These are phyloP conservation scores for Aurantiochytrium sp. DNA, from an alignment of 108 stramenopile species.

Conservation along the genomic window DNA sequence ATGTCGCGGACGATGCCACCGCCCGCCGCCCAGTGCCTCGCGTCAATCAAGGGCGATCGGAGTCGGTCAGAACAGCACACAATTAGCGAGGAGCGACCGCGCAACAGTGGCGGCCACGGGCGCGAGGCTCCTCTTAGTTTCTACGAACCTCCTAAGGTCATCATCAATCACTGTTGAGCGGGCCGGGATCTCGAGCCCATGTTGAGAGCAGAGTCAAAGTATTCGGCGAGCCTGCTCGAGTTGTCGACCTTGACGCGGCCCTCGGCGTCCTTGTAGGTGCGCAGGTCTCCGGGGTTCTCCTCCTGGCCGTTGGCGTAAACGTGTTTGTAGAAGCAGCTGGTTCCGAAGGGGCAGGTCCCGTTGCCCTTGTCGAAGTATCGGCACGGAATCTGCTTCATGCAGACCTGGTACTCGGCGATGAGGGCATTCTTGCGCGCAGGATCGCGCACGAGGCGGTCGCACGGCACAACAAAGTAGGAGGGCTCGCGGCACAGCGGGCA, in stretches of 20 bases:
- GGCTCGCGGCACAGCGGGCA: slow-evolving; percentile 30
- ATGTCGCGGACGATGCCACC: too few relatives aligned
- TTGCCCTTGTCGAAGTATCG: not conserved
- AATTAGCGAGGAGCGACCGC: too few relatives aligned
- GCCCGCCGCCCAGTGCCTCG: too few relatives aligned
- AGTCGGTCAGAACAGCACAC: too few relatives aligned
- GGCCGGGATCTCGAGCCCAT: not conserved
- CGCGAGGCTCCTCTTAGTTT: too few relatives aligned
- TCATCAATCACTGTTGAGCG: too few relatives aligned
- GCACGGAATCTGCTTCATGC: not conserved
- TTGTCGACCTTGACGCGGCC: slow-evolving; percentile 26
- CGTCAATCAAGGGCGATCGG: too few relatives aligned
- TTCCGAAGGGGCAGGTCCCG: slow-evolving; percentile 7
- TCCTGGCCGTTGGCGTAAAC: not conserved
- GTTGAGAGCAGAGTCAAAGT: not conserved
- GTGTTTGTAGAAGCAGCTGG: slow-evolving; percentile 12
- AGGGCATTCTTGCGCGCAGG: not conserved
- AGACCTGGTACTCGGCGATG: not conserved
- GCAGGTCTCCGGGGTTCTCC: not conserved
- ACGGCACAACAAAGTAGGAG: slow-evolving; percentile 2
- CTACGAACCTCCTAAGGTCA: too few relatives aligned
- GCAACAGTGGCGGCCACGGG: too few relatives aligned
- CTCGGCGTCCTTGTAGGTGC: slow-evolving; percentile 9
- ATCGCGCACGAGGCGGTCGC: slow-evolving; percentile 21
- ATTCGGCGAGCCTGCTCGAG: not conserved